Percentiles rank a stretch among this genome's conserved stretches.
Evolutionary conservation across 495 filamentous ascomycete genomes (phyloP).

Genomic region (Xylaria bambusicola): DNA sequence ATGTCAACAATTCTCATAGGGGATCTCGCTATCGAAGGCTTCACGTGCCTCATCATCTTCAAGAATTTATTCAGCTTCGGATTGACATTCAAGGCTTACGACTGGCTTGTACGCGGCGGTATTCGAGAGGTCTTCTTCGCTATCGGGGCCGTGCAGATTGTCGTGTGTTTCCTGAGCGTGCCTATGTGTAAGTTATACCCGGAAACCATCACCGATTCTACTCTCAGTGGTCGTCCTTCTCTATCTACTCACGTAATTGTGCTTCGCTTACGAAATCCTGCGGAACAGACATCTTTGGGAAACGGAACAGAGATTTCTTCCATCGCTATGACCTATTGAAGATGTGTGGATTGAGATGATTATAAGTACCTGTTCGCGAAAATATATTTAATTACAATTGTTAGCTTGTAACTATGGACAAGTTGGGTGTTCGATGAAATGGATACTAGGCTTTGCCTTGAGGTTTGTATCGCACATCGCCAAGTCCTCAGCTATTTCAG

Average conservation of each 20-base stretch:
- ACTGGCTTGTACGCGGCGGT: conserved; percentile 68
- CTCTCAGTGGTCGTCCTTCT: no score
- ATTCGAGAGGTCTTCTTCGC: conserved; percentile 64
- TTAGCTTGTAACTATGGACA: no score
- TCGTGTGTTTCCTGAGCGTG: conserved; percentile 69
- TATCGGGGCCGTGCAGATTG: conserved; percentile 74
- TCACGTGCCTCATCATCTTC: conserved; percentile 88
- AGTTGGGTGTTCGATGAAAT: no score
- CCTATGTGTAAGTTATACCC: conserved; percentile 63
- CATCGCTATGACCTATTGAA: conserved; percentile 70
- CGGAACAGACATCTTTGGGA: conserved; percentile 72
- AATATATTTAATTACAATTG: no score
- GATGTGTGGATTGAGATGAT: conserved; percentile 40
- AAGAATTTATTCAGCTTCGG: conserved; percentile 89
- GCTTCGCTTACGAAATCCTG: neutral
- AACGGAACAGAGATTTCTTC: conserved; percentile 72
- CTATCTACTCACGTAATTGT: no score
- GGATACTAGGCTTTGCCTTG: no score
- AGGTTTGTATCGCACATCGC: no score
- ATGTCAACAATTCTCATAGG: conserved; percentile 45
- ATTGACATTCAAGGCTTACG: conserved; percentile 77
- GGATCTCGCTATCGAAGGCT: conserved; percentile 84
- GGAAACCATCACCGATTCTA: neutral
- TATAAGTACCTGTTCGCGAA: no score
- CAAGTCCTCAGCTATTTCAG: no score